Evolutionary conservation across 208 protist species (phyloP).

Genomic region (Zelonia costaricensis): DNA sequence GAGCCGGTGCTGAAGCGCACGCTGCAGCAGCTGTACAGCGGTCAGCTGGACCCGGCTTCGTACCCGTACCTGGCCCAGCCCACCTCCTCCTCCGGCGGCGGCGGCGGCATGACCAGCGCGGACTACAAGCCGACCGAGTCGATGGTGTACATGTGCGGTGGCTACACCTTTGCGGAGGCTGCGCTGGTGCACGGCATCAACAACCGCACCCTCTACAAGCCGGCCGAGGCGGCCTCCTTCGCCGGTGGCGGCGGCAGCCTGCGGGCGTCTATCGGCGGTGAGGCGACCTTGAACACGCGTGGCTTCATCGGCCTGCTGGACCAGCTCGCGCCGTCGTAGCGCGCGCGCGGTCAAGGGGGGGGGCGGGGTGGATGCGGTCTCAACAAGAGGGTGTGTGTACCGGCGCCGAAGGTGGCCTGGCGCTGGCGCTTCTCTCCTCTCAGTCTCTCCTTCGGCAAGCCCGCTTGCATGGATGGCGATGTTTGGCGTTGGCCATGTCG

Average conservation of each 20-base stretch:
- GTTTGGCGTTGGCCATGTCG: too few relatives aligned
- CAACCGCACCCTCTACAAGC: conserved; percentile 56
- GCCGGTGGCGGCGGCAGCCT: conserved; percentile 33
- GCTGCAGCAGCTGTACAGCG: conserved; percentile 74
- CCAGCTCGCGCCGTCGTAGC: conserved; percentile 24
- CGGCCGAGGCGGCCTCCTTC: conserved; percentile 40
- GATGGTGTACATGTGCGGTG: conserved; percentile 86
- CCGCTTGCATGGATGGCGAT: too few relatives aligned
- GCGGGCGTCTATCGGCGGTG: conserved; percentile 53
- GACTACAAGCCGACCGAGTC: conserved; percentile 64
- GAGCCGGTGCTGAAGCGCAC: conserved; percentile 90
- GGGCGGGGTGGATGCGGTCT: too few relatives aligned
- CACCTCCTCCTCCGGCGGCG: conserved; percentile 27
- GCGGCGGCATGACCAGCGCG: conserved; percentile 7
- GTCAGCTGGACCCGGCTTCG: conserved; percentile 39
- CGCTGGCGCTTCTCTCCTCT: too few relatives aligned
- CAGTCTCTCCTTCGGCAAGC: too few relatives aligned
- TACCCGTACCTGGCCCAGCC: conserved; percentile 65
- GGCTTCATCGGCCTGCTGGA: conserved; percentile 52
- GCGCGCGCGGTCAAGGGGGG: too few relatives aligned
- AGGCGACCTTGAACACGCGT: conserved; percentile 57
- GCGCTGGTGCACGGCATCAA: conserved; percentile 79
- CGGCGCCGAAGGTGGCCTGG: too few relatives aligned
- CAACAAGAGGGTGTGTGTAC: too few relatives aligned
- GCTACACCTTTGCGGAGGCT: conserved; percentile 83